Conservation (phyloP, 2,329 filamentous ascomycete species). For the Neopestalotiopsis clavispora region DNA sequence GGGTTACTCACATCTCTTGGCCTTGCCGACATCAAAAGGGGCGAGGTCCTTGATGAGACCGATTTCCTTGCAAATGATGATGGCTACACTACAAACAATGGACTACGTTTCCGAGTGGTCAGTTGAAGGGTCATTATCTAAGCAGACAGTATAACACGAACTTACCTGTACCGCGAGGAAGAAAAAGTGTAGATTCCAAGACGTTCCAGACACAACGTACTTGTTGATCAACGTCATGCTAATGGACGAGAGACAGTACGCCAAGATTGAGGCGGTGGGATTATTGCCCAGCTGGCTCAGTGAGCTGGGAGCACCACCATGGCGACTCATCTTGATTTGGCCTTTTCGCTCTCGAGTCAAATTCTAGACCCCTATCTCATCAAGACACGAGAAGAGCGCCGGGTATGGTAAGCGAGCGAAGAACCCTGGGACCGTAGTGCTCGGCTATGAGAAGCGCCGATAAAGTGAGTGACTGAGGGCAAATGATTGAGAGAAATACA, state of each 20-base stretch:
- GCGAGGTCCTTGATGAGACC: conserved; percentile 83
- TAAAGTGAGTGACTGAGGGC: too few relatives aligned
- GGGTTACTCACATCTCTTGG: conserved; percentile 69
- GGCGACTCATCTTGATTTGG: conserved; percentile 11
- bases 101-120: conserved; percentile 58
- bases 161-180: conserved; percentile 87
- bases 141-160: neutral
- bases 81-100: conserved; percentile 84
- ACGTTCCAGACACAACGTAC: conserved; percentile 88
- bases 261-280: conserved; percentile 78
- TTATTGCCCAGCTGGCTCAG: conserved; percentile 66
- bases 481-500: too few relatives aligned
- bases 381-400: too few relatives aligned
- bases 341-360: too few relatives aligned
- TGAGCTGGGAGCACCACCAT: neutral
- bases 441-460: too few relatives aligned
- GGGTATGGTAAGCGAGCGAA: too few relatives aligned
- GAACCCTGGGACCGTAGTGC: too few relatives aligned
- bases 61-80: conserved; percentile 78
- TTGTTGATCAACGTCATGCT: conserved; percentile 99
- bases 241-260: conserved; percentile 94
- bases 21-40: conserved; percentile 85
- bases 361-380: too few relatives aligned
- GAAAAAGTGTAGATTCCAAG: conserved; percentile 97
- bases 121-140: neutral